phyloP scores from a whole-genome alignment of 768 basidiomycete species.

The Lactarius hatsudake region DNA sequence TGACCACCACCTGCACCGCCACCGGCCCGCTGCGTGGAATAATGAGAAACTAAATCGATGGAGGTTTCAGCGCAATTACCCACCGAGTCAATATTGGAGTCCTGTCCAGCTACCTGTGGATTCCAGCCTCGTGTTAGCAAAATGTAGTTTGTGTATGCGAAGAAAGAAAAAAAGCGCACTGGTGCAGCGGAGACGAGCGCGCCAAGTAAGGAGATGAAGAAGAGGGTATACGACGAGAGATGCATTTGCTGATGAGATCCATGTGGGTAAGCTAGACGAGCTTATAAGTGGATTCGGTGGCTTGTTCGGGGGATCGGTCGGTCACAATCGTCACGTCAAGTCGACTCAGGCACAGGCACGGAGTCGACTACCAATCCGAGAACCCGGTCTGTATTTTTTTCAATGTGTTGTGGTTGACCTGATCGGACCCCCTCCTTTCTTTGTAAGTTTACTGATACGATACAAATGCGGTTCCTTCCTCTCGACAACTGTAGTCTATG shows the following conservation, averaged over 20 bases:
- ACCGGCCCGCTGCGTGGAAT: neutral
- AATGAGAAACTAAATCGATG: neutral
- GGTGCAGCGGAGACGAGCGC: conserved; percentile 6
- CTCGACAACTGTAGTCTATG: neutral
- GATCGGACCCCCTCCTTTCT: neutral
- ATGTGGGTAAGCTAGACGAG: neutral
- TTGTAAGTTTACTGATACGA: neutral
- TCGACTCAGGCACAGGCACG: neutral
- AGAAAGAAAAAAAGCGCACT: neutral
- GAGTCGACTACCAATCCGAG: neutral
- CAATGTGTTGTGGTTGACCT: neutral
- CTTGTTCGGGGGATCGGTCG: neutral
- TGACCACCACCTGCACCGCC: neutral
- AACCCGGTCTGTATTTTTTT: neutral
- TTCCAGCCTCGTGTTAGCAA: neutral
- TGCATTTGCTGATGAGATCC: conserved; percentile 7
- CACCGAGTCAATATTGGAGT: neutral
- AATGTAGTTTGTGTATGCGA: neutral
- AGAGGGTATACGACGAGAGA: neutral
- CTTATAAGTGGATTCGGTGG: neutral
- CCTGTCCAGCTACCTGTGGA: neutral
- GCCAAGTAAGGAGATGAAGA: conserved; percentile 7
- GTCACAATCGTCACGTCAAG: conserved; percentile 5
- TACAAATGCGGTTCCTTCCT: neutral
- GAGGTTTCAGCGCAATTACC: neutral